A percentile compares a stretch with the other conserved stretches of the same genome.
Conservation (phyloP, 2,329 filamentous ascomycete species). For the Aspergillus viridinutans region DNA sequence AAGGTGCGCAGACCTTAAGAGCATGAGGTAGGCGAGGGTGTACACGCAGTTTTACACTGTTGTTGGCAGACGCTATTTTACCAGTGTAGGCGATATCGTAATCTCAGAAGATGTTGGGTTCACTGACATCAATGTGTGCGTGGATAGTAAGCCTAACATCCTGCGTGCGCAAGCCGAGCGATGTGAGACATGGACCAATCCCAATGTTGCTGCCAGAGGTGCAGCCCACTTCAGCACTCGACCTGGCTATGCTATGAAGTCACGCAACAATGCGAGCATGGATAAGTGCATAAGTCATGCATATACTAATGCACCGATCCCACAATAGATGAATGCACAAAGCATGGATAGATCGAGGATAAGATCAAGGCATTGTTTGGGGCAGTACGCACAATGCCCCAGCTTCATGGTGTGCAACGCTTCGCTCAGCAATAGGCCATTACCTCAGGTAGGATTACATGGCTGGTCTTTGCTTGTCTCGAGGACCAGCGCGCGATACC, state of each 20-base stretch:
- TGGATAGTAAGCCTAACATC: slow-evolving; percentile 37
- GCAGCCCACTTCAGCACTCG: slow-evolving; percentile 30
- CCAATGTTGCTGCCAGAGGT: slow-evolving; percentile 35
- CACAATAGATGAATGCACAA: not conserved
- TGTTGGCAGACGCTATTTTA: slow-evolving; percentile 38
- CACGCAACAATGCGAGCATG: not conserved
- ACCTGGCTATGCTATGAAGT: not conserved
- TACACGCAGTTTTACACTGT: slow-evolving; percentile 43
- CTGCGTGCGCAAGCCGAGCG: slow-evolving; percentile 38
- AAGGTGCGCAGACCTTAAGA: slow-evolving; percentile 31
- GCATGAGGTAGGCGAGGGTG: slow-evolving; percentile 42
- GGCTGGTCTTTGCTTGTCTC: too few species aligned
- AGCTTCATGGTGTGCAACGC: not conserved
- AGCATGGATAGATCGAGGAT: not conserved
- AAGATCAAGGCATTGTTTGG: not conserved
- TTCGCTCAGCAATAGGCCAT: too few species aligned
- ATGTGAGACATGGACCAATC: slow-evolving; percentile 27
- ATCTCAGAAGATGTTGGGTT: slow-evolving; percentile 43
- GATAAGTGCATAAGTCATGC: not conserved
- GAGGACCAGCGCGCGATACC: too few species aligned
- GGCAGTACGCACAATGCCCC: not conserved
- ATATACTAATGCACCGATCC: not conserved
- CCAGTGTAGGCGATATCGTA: slow-evolving; percentile 40
- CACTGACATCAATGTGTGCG: slow-evolving; percentile 44
- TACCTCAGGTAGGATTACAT: too few species aligned